A percentile compares a stretch with the other conserved stretches of the same genome.
These are phyloP conservation scores for Solanum hybrid DNA, from an alignment of 305 asterid genomes.

Conservation along the genomic window DNA sequence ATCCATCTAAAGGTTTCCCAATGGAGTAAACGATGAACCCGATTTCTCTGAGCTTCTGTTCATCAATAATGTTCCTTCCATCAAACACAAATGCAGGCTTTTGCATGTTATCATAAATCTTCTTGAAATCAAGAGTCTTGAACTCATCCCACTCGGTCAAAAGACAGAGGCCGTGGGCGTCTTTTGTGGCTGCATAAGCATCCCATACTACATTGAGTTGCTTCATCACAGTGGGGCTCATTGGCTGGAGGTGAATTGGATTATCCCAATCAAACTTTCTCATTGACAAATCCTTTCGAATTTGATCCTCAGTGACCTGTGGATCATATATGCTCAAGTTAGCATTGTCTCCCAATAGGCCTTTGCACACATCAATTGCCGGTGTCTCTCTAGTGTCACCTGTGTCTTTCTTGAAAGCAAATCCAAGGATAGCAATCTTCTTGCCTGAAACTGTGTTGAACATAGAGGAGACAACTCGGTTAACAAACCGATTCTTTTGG, in stretches of 20 bases:
- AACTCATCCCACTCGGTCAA: conserved; percentile 26
- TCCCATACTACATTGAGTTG: conserved; percentile 16
- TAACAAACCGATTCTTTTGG: conserved; percentile 21
- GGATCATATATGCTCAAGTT: conserved; percentile 23
- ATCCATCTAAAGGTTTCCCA: conserved; percentile 22
- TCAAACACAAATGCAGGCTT: conserved; percentile 31
- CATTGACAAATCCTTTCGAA: conserved; percentile 13
- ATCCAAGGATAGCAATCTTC: conserved; percentile 18
- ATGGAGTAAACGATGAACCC: conserved; percentile 22
- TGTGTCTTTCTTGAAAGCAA: conserved; percentile 21
- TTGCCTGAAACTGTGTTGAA: conserved; percentile 22
- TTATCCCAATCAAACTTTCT: conserved; percentile 23
- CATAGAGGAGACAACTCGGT: conserved; percentile 24
- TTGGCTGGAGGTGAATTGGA: conserved; percentile 18
- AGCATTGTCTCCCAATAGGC: conserved; percentile 21
- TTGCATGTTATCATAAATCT: conserved; percentile 19
- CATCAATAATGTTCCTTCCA: conserved; percentile 18
- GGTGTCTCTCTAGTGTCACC: conserved; percentile 28
- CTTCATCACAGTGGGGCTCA: conserved; percentile 11
- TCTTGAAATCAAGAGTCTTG: conserved; percentile 15
- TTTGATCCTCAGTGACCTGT: conserved; percentile 21
- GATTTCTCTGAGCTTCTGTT: conserved; percentile 18
- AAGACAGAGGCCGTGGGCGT: conserved; percentile 18
- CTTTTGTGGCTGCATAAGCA: conserved; percentile 22
- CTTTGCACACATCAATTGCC: conserved; percentile 25